These are phyloP conservation scores for Cutaneotrichosporon sp. DNA, from an alignment of 1,284 basidiomycete genomes.

Conservation along the genomic window DNA sequence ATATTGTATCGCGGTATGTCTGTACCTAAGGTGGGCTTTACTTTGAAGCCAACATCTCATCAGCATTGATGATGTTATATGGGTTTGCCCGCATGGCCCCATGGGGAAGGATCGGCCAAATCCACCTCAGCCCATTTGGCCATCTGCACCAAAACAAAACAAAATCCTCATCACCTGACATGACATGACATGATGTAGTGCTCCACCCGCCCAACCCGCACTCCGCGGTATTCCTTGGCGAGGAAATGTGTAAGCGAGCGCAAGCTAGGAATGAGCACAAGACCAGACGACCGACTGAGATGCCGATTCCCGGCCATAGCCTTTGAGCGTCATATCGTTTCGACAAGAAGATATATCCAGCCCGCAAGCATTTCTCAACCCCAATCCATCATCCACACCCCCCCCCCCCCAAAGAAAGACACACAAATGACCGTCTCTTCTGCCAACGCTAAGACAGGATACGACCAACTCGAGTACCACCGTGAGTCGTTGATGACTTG, in stretches of 20 bases:
- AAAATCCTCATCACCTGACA: background rate
- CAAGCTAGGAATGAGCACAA: background rate
- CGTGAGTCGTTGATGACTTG: background rate
- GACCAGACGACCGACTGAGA: background rate
- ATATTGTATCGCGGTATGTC: background rate
- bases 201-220: too few species aligned
- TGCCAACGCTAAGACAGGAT: constrained; percentile 10
- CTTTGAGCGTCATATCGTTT: too few species aligned
- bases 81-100: too few species aligned
- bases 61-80: too few species aligned
- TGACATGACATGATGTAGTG: background rate
- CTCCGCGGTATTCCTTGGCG: background rate
- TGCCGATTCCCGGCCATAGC: background rate
- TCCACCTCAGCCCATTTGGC: too few species aligned
- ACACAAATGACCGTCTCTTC: background rate
- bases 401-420: background rate
- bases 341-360: background rate
- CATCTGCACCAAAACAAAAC: too few species aligned
- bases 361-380: too few species aligned
- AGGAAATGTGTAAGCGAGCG: background rate
- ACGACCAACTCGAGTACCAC: constrained; percentile 15
- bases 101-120: too few species aligned
- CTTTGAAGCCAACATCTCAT: too few species aligned
- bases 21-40: too few species aligned
- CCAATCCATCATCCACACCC: background rate